A percentile compares a stretch with the other conserved stretches of the same genome.
Evolutionary conservation across 768 basidiomycete genomes (phyloP).

Genomic region (Cystobasidium tubakii): DNA sequence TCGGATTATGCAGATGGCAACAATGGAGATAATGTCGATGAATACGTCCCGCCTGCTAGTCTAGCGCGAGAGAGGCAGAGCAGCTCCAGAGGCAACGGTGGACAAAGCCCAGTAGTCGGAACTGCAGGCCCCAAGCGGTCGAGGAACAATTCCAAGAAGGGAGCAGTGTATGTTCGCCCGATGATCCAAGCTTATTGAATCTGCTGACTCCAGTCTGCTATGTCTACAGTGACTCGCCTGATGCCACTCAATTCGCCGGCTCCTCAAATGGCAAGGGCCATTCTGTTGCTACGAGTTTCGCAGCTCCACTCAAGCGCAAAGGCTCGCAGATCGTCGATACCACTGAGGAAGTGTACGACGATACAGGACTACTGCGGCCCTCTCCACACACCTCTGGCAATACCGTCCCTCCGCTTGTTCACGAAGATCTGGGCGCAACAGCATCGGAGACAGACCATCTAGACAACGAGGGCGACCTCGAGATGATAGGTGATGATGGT

Average conservation of each 20-base stretch:
- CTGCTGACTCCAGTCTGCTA: not conserved
- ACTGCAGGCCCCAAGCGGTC: not conserved
- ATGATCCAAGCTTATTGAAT: not conserved
- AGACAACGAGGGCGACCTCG: constrained; percentile 48
- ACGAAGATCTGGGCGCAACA: constrained; percentile 38
- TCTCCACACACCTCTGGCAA: not conserved
- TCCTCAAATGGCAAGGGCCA: not conserved
- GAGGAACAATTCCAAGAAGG: constrained; percentile 9
- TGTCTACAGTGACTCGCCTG: not conserved
- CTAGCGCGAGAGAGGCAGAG: not conserved
- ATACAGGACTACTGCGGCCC: not conserved
- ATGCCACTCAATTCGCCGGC: not conserved
- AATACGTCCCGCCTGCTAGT: constrained; percentile 3
- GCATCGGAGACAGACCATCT: constrained; percentile 52
- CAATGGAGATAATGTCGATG: not conserved
- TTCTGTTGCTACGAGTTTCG: constrained; percentile 2
- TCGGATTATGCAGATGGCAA: not conserved
- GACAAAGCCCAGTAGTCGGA: not conserved
- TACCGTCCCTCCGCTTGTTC: not conserved
- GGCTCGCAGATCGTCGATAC: constrained; percentile 5
- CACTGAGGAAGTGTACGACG: not conserved
- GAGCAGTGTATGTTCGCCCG: not conserved
- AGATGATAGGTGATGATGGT: constrained; percentile 49
- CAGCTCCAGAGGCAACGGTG: not conserved
- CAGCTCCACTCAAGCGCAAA: constrained; percentile 11